Percentiles rank a stretch among this genome's conserved stretches.
These are phyloP conservation scores for Pleurotus ostreatus DNA, from an alignment of 768 basidiomycete species.

Conservation along the genomic window DNA sequence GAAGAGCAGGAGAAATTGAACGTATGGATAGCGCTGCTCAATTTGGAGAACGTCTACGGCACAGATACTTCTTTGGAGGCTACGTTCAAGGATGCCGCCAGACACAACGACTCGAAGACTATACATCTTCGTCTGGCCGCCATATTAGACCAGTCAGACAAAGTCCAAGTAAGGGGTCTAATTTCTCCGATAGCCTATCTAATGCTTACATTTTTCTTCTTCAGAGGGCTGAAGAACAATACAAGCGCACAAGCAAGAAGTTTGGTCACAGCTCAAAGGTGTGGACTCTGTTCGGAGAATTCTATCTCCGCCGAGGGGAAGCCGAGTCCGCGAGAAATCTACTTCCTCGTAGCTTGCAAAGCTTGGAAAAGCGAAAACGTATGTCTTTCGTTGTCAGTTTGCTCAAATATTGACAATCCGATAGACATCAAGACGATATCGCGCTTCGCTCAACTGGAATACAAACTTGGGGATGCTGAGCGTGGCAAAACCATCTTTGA, in stretches of 20 bases:
- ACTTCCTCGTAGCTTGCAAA: slow-evolving; percentile 83
- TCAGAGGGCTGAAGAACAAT: slow-evolving; percentile 92
- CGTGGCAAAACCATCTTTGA: slow-evolving; percentile 95
- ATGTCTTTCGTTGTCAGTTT: slow-evolving; percentile 23
- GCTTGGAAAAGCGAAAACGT: slow-evolving; percentile 94
- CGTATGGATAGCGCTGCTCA: slow-evolving; percentile 95
- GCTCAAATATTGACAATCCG: background rate
- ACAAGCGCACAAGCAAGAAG: slow-evolving; percentile 86
- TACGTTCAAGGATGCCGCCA: slow-evolving; percentile 87
- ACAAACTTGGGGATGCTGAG: slow-evolving; percentile 90
- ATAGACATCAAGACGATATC: slow-evolving; percentile 94
- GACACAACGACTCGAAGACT: slow-evolving; percentile 90
- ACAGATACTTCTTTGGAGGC: slow-evolving; percentile 73
- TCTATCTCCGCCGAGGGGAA: slow-evolving; percentile 69
- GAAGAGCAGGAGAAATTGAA: slow-evolving; percentile 97
- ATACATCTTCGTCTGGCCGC: slow-evolving; percentile 80
- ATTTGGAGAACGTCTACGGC: slow-evolving; percentile 92
- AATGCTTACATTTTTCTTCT: slow-evolving; percentile 1
- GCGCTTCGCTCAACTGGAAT: slow-evolving; percentile 93
- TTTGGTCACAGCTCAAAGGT: slow-evolving; percentile 91
- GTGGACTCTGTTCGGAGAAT: slow-evolving; percentile 87
- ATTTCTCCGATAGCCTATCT: background rate
- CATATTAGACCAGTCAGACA: slow-evolving; percentile 82
- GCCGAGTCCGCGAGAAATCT: slow-evolving; percentile 81
- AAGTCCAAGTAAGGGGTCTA: slow-evolving; percentile 56